Evolutionary conservation across 2,329 filamentous ascomycete species (phyloP), one percentile per base, ranked within the genome.

Genomic region (Rutstroemia sp.): DNA sequence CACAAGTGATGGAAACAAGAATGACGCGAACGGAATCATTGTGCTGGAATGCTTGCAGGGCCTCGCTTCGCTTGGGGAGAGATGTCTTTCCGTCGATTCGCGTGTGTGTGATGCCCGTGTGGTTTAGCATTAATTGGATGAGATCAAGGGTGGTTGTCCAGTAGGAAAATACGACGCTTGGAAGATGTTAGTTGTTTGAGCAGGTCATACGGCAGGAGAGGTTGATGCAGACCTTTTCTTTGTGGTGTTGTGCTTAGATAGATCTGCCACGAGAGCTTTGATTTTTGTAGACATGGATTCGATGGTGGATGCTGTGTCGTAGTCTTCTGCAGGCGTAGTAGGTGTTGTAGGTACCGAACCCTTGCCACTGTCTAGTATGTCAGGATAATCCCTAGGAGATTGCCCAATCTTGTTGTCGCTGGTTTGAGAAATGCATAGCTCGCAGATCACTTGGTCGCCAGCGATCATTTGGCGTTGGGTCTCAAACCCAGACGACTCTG

Each of bases 91-190:
- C 77, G 55, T 81, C 78, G 48, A 78, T 76, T 0, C 78, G 72
- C 12, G 75, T 63, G 51, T 61, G 68, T 1, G 36, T 44, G 4
- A 81, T 71, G 0, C 50, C 56, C 0, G 67, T 63, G 16, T 72
- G 57, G 0, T 68, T 58, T 0, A 81, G 64, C 0, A 72, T 74
- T 1, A 57, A 59, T 50, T 76, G 68, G 0, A 80, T 67, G 1
- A 79, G 55, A 44, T 79, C 72, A 1, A 81, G 73, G 0, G 73
- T 79, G 10, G 73, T 61, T 16, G 74, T 72, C 78, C 78, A 81
- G 0, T 68, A 74, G 0, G 77, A 79, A 56, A 81, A 81, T 0
- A 81, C 72, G 16, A 80, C 70, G 49, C 78, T 80, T 21, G 1
- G 1, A 0, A 9, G 23, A 30, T 40, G 6, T 53, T 46, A 46